Evolutionary conservation across 176 grass and related monocot genomes (phyloP).

Genomic region (Raddia guianensis): DNA sequence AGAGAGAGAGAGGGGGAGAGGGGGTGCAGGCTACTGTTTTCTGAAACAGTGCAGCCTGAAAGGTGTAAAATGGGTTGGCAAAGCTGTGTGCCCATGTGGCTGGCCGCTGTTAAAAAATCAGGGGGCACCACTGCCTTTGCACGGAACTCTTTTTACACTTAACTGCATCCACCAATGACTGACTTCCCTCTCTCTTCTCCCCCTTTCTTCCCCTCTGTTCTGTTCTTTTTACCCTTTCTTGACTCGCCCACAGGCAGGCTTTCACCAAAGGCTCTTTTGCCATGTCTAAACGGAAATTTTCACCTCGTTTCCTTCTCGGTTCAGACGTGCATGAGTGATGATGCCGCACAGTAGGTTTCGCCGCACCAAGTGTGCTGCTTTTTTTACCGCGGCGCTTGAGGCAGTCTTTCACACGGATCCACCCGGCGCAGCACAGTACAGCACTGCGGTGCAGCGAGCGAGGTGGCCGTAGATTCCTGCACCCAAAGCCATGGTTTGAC

Average conservation of each 20-base stretch:
- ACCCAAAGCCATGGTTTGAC: background rate
- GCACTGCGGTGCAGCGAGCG: no score
- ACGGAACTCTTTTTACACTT: background rate
- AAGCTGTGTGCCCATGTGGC: background rate
- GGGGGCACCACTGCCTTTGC: background rate
- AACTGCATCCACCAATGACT: no score
- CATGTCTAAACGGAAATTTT: no score
- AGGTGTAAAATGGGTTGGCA: background rate
- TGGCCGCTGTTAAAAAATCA: background rate
- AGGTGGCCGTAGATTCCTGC: background rate
- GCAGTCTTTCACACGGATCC: background rate
- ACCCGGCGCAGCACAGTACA: no score
- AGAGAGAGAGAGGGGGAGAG: constrained; percentile 6
- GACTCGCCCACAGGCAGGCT: no score
- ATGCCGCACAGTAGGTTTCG: no score
- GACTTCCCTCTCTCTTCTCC: no score
- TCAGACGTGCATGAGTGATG: no score
- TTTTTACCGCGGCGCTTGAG: background rate
- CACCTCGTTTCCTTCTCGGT: no score
- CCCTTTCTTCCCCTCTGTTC: no score
- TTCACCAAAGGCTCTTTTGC: no score
- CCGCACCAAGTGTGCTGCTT: background rate
- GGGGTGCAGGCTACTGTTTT: constrained; percentile 24
- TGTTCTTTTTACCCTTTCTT: no score
- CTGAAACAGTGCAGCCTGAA: background rate